A percentile compares a stretch with the other conserved stretches of the same genome.
phyloP scores from a whole-genome alignment of 441 rosid genomes.

The Gossypium aridum region DNA sequence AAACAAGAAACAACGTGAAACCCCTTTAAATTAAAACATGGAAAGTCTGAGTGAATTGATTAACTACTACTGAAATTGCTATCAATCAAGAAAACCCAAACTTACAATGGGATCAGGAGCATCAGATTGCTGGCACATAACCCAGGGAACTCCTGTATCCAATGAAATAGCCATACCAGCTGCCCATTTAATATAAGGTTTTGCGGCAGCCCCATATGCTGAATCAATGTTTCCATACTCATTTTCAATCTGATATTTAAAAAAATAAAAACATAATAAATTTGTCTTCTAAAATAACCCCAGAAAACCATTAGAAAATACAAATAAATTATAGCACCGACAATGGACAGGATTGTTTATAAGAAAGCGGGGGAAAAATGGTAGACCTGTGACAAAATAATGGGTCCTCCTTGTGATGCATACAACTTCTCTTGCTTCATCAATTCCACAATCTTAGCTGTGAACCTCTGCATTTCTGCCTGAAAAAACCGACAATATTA shows the following conservation, averaged over 20 bases:
- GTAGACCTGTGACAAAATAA: slow-evolving; percentile 59
- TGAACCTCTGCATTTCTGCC: slow-evolving; percentile 72
- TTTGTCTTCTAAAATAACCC: background rate
- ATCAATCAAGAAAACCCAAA: background rate
- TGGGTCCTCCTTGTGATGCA: slow-evolving; percentile 81
- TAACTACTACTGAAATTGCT: background rate
- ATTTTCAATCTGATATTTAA: slow-evolving; percentile 52
- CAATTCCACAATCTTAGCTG: slow-evolving; percentile 54
- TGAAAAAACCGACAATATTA: slow-evolving; percentile 19
- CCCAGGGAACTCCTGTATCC: slow-evolving; percentile 78
- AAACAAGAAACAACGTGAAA: slow-evolving; percentile 7
- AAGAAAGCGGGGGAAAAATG: background rate
- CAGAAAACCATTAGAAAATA: background rate
- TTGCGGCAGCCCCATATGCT: slow-evolving; percentile 47
- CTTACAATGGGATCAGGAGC: slow-evolving; percentile 78
- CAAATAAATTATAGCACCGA: background rate
- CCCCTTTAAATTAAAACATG: background rate
- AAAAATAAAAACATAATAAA: background rate
- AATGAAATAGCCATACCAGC: slow-evolving; percentile 66
- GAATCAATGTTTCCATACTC: slow-evolving; percentile 57
- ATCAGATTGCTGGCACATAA: slow-evolving; percentile 69
- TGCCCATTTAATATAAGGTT: slow-evolving; percentile 58
- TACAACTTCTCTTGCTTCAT: slow-evolving; percentile 64
- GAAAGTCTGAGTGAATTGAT: background rate
- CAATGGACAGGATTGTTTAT: background rate